A percentile compares a stretch with the other conserved stretches of the same genome.
phyloP scores from a whole-genome alignment of 306 rosid genomes.

The Lathyrus sativus region DNA sequence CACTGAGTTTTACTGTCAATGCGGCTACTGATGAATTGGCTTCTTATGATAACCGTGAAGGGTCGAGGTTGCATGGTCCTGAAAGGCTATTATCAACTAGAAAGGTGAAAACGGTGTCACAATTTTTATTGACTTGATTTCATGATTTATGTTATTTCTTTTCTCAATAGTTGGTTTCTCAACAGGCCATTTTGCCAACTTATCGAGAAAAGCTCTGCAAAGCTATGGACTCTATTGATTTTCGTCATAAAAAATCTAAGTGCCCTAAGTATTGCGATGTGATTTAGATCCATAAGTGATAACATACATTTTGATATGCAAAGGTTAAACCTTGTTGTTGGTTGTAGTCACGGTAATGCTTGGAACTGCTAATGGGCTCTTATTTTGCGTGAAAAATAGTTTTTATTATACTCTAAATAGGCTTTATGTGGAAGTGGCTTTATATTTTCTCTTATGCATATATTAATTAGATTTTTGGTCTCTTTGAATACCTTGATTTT shows the following conservation, averaged over 20 bases:
- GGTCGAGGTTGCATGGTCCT: constrained; percentile 51
- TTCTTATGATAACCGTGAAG: constrained; percentile 40
- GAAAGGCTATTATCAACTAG: constrained; percentile 68
- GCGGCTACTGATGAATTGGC: constrained; percentile 46
- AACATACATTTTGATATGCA: neutral
- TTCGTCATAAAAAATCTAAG: constrained; percentile 61
- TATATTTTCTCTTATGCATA: neutral
- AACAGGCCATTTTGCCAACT: constrained; percentile 77
- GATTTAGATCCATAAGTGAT: constrained; percentile 12
- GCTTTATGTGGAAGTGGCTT: neutral
- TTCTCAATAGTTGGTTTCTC: constrained; percentile 43
- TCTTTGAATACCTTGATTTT: constrained; percentile 10
- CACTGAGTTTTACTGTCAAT: too few relatives aligned
- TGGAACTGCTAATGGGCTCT: constrained; percentile 26
- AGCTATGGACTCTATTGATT: constrained; percentile 61
- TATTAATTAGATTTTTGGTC: neutral
- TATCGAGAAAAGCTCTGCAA: constrained; percentile 76
- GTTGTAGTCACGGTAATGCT: constrained; percentile 8
- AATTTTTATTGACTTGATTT: constrained; percentile 36
- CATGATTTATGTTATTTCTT: constrained; percentile 34
- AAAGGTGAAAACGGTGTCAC: constrained; percentile 54
- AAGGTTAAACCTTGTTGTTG: constrained; percentile 26
- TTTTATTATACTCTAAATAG: constrained; percentile 2
- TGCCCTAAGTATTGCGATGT: constrained; percentile 23
- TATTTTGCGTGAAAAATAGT: constrained; percentile 3